A percentile compares a stretch with the other conserved stretches of the same genome.
phyloP scores from a whole-genome alignment of 129 eudicot species.

The Chrysanthemum seticuspe region DNA sequence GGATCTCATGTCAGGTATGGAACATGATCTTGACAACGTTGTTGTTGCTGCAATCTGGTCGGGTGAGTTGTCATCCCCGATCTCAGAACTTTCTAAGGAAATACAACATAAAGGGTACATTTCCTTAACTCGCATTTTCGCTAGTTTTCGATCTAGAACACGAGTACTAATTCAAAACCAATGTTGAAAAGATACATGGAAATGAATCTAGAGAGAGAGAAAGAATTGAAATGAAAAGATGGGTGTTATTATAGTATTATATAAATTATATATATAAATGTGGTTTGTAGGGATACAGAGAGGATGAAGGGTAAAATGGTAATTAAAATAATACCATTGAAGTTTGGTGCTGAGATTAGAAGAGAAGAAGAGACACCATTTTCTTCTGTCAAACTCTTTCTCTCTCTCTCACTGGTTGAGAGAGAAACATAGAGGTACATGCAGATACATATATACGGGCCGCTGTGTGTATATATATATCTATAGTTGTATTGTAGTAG shows the following conservation, averaged over 20 bases:
- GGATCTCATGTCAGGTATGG: conserved; percentile 56
- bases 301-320: conserved; percentile 36
- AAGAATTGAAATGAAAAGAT: conserved; percentile 6
- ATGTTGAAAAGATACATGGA: no score
- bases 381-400: conserved; percentile 36
- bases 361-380: conserved; percentile 27
- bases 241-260: conserved; percentile 14
- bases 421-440: conserved; percentile 40
- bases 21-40: conserved; percentile 53
- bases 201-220: not conserved
- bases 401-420: conserved; percentile 17
- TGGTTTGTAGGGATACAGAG: conserved; percentile 31
- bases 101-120: conserved; percentile 81
- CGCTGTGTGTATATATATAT: not conserved
- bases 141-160: not conserved
- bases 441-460: conserved; percentile 22
- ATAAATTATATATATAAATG: not conserved
- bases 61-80: conserved; percentile 65
- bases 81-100: conserved; percentile 54
- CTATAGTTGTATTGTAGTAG: not conserved
- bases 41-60: conserved; percentile 42
- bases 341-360: conserved; percentile 25
- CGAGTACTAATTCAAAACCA: not conserved
- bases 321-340: conserved; percentile 26
- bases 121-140: conserved; percentile 74